phyloP scores from a whole-genome alignment of 768 basidiomycete genomes.

The Cyclocybe cylindracea region DNA sequence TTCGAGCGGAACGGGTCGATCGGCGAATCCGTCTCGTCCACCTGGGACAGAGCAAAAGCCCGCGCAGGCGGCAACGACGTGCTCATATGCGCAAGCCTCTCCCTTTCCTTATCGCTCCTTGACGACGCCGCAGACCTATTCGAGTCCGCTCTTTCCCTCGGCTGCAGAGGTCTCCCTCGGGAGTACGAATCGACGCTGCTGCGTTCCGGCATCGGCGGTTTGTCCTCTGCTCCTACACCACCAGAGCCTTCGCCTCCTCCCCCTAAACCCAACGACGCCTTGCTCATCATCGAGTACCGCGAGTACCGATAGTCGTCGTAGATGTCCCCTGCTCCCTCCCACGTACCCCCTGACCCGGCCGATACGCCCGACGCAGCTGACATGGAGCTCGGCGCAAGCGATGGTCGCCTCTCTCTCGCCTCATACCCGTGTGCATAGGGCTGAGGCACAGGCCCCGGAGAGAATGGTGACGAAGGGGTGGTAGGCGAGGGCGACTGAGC shows the following conservation, averaged over 20 bases:
- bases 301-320: constrained; percentile 84
- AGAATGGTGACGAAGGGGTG: no score
- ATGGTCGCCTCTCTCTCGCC: constrained; percentile 22
- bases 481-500: no score
- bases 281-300: constrained; percentile 51
- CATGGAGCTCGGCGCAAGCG: constrained; percentile 23
- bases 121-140: no score
- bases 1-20: no score
- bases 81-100: no score
- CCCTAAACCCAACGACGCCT: constrained; percentile 10
- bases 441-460: no score
- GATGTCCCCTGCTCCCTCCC: constrained; percentile 73
- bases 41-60: no score
- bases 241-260: neutral
- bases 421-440: neutral
- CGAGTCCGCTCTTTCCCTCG: neutral
- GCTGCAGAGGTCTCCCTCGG: neutral
- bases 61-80: no score
- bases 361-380: constrained; percentile 10
- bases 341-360: constrained; percentile 31
- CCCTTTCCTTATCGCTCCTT: no score
- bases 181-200: constrained; percentile 18
- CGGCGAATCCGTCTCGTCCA: no score
- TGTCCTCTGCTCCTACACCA: neutral
- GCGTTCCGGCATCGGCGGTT: constrained; percentile 21